A percentile compares a stretch with the other conserved stretches of the same genome.
phyloP scores from a whole-genome alignment of 352 stramenopile species.

The Pythium diclinum region DNA sequence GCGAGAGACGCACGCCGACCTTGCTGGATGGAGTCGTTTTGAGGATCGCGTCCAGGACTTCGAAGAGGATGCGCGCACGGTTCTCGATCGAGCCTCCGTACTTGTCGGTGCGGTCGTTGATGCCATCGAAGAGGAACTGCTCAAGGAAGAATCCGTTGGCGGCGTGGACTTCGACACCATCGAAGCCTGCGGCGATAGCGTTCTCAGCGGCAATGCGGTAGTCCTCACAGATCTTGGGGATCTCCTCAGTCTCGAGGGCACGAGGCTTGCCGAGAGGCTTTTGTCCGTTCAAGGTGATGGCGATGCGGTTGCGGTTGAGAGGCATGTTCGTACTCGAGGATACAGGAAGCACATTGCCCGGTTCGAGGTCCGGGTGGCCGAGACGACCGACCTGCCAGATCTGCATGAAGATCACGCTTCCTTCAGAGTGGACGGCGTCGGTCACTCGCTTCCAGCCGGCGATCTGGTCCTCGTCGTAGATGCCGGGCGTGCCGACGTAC shows the following conservation, averaged over 20 bases:
- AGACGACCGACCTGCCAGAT: conserved; percentile 68
- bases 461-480: conserved; percentile 38
- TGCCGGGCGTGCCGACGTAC: conserved; percentile 30
- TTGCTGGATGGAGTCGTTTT: conserved; percentile 11
- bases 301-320: not conserved
- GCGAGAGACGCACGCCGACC: conserved; percentile 26
- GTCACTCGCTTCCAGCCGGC: conserved; percentile 37
- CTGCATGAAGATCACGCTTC: conserved; percentile 58
- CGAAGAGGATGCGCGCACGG: conserved; percentile 47
- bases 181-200: conserved; percentile 36
- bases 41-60: conserved; percentile 45
- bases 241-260: conserved; percentile 58
- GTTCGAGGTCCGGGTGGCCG: conserved; percentile 32
- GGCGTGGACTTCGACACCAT: conserved; percentile 61
- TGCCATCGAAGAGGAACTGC: conserved; percentile 66
- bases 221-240: conserved; percentile 49
- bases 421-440: conserved; percentile 57
- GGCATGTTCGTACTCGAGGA: conserved; percentile 19
- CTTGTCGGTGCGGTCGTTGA: conserved; percentile 69
- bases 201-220: conserved; percentile 49
- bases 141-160: conserved; percentile 90
- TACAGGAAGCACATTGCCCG: conserved; percentile 5
- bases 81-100: conserved; percentile 79
- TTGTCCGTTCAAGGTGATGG: conserved; percentile 7
- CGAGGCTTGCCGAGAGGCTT: conserved; percentile 37